Evolutionary conservation across 2,329 filamentous ascomycete genomes (phyloP), one percentile per base, ranked within the genome.

Genomic region (Aspergillus sp.): DNA sequence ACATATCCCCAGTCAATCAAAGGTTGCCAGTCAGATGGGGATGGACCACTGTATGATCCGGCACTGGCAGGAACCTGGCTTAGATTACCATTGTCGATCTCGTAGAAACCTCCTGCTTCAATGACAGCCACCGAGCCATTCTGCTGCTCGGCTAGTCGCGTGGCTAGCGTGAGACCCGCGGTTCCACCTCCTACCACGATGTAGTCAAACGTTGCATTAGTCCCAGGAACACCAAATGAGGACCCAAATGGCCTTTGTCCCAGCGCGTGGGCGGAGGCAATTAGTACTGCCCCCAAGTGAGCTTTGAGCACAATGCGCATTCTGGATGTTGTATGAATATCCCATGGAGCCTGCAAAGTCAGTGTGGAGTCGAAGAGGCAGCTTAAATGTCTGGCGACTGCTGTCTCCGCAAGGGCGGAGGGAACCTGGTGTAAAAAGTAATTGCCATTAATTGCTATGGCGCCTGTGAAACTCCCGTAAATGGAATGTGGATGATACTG

Each of bases 31-130:
- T 67, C 62, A 19, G 63, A 39, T 5, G 65, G 66, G 39, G 69
- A 68, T 2, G 67, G 64, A 19, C 73, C 70, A 2, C 63, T 64
- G 17, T 58, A 65, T 8, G 57, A 57, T 7, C 52, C 58, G 3
- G 57, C 57, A 12, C 60, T 63, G 1, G 48, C 70, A 1, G 72
- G 73, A 1, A 74, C 61, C 13, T 62, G 54, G 36, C 63, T 69
- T 6, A 64, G 39, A 43, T 71, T 71, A 19, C 69, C 68, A 58
- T 72, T 74, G 39, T 65, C 62, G 10, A 71, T 43, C 51, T 76
- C 67, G 55, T 74, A 76, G 63, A 71, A 72, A 2, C 61, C 63
- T 9, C 70, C 70, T 7, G 69, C 69, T 55, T 73, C 70, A 15
- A 73, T 59, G 28, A 77, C 66, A 6, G 72, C 73, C 13, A 76